phyloP scores from a whole-genome alignment of 225 moss, liverwort and hornwort genomes.

The Marchantia polymorpha region DNA sequence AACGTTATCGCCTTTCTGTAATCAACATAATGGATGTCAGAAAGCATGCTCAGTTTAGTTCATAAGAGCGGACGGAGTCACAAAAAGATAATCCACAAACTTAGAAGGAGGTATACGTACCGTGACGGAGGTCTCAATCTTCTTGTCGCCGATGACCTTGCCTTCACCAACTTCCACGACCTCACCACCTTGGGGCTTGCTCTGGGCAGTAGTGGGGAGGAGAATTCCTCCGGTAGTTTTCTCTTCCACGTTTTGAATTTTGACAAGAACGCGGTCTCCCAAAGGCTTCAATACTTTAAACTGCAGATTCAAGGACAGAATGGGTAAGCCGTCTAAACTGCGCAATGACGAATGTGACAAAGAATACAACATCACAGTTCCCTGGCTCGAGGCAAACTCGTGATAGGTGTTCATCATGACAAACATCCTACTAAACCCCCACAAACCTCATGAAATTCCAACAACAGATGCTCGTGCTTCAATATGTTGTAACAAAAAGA shows the following conservation, averaged over 20 bases:
- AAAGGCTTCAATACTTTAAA: constrained; percentile 81
- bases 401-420: not conserved
- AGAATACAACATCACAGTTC: no score
- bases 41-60: not conserved
- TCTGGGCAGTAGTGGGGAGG: constrained; percentile 71
- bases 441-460: no score
- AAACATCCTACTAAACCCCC: not conserved
- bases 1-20: constrained; percentile 60
- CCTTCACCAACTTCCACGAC: constrained; percentile 92
- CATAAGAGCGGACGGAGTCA: not conserved
- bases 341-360: no score
- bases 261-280: constrained; percentile 81
- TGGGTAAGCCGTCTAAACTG: no score
- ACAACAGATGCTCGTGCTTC: no score
- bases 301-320: constrained; percentile 22
- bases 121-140: constrained; percentile 48
- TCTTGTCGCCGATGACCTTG: constrained; percentile 73
- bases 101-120: not conserved
- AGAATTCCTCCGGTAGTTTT: constrained; percentile 84
- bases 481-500: no score
- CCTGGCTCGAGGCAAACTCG: no score
- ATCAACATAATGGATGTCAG: not conserved
- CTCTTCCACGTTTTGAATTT: constrained; percentile 79
- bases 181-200: constrained; percentile 89
- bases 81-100: not conserved